Conservation (phyloP, 2,329 filamentous ascomycete genomes). For the Taxawa tesnikishii region DNA sequence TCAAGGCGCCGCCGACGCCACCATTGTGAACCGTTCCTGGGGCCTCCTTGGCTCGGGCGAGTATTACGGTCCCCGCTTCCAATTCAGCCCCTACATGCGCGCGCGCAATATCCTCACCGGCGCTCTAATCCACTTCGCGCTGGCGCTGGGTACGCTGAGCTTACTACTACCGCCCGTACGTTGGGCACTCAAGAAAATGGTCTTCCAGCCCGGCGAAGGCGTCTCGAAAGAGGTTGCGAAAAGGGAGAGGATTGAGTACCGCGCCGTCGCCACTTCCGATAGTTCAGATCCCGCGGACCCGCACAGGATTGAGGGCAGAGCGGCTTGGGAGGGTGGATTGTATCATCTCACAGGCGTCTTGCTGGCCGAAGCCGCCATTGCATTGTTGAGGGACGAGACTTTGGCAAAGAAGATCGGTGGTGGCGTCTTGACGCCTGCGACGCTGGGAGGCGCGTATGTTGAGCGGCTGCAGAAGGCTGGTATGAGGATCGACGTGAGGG, state of each 20-base stretch:
- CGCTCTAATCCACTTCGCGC: slow-evolving; percentile 33
- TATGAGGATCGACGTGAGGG: slow-evolving; percentile 44
- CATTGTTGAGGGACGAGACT: slow-evolving; percentile 47
- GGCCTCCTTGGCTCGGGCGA: slow-evolving; percentile 38
- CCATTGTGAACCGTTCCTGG: slow-evolving; percentile 49
- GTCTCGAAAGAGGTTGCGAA: slow-evolving; percentile 3
- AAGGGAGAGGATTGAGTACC: slow-evolving; percentile 39
- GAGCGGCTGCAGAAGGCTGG: slow-evolving; percentile 50
- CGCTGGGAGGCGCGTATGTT: slow-evolving; percentile 54
- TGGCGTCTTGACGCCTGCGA: slow-evolving; percentile 61
- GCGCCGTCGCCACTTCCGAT: slow-evolving; percentile 53
- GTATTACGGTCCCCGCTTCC: slow-evolving; percentile 47
- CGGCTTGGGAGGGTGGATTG: slow-evolving; percentile 46
- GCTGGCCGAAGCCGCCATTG: slow-evolving; percentile 51
- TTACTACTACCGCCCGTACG: slow-evolving; percentile 41
- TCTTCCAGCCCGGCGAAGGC: slow-evolving; percentile 40
- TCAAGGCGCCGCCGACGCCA: slow-evolving; percentile 39
- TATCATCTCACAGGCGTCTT: slow-evolving; percentile 58
- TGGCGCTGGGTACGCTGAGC: slow-evolving; percentile 33
- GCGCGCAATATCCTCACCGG: slow-evolving; percentile 38
- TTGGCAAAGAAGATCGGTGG: slow-evolving; percentile 44
- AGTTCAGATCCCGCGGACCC: slow-evolving; percentile 26
- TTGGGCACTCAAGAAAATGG: slow-evolving; percentile 32
- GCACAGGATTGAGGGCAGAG: slow-evolving; percentile 43
- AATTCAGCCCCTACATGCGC: slow-evolving; percentile 43